Conservation (phyloP, 106 monocot species). For the Agapanthus africanus region DNA sequence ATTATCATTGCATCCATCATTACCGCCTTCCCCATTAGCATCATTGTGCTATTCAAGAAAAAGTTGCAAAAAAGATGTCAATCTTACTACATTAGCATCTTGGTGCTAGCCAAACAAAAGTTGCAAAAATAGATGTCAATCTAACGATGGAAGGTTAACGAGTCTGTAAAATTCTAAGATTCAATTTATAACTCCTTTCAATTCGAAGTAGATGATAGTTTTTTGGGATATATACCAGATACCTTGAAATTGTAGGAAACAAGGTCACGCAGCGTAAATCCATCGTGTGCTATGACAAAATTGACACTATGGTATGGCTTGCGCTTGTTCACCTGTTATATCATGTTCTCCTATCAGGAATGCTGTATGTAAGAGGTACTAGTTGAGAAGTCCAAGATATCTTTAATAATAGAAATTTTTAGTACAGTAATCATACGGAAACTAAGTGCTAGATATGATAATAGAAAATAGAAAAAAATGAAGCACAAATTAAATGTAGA, state of each 20-base stretch:
- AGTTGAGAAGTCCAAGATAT: not conserved
- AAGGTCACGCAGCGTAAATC: slow-evolving; percentile 87
- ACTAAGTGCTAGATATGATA: not conserved
- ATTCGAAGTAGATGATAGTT: not conserved
- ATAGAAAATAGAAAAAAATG: not conserved
- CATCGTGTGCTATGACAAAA: slow-evolving; percentile 97
- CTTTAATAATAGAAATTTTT: not conserved
- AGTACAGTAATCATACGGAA: not conserved
- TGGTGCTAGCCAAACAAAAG: no score
- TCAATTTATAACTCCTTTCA: not conserved
- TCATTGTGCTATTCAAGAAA: slow-evolving; percentile 65
- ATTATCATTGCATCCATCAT: slow-evolving; percentile 96
- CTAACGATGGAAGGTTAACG: no score
- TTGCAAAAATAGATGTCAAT: no score
- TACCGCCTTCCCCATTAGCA: slow-evolving; percentile 88
- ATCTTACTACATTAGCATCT: no score
- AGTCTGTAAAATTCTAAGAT: not conserved
- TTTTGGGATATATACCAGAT: slow-evolving; percentile 8
- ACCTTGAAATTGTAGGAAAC: slow-evolving; percentile 97
- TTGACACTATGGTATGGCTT: slow-evolving; percentile 89
- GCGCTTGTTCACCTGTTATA: slow-evolving; percentile 69
- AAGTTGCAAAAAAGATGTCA: no score
- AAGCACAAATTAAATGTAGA: not conserved
- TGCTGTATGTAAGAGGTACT: not conserved
- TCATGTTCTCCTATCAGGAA: slow-evolving; percentile 2